Conservation (phyloP, 192 early-diverging fungal genomes). For the Umbelopsis ramanniana region DNA sequence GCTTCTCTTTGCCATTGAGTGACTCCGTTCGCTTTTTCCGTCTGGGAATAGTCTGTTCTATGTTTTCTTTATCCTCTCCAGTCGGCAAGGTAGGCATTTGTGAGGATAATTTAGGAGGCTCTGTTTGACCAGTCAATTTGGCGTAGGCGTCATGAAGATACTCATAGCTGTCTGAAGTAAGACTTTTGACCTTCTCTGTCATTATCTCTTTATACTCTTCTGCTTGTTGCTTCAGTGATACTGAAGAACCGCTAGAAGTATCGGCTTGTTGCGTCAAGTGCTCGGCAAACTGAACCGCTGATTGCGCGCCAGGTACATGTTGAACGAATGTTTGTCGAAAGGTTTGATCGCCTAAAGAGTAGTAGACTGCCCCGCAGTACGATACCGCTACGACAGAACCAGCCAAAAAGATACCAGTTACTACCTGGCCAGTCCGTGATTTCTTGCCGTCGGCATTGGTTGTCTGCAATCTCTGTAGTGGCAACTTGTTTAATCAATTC, state of each 20-base stretch:
- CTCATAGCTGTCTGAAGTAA: slow-evolving; percentile 39
- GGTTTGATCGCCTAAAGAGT: slow-evolving; percentile 51
- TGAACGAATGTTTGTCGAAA: slow-evolving; percentile 66
- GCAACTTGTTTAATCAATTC: not conserved
- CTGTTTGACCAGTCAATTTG: slow-evolving; percentile 35
- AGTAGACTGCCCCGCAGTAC: slow-evolving; percentile 56
- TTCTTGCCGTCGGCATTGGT: not conserved
- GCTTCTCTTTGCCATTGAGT: not conserved
- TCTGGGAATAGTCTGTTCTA: not conserved
- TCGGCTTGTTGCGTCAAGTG: slow-evolving; percentile 44
- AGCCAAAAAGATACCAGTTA: not conserved
- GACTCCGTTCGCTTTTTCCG: not conserved
- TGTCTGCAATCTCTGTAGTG: not conserved
- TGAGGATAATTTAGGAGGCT: slow-evolving; percentile 13
- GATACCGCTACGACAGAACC: not conserved
- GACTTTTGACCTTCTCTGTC: slow-evolving; percentile 21
- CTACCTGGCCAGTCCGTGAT: not conserved
- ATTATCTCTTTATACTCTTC: slow-evolving; percentile 41
- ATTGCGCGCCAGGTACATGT: slow-evolving; percentile 63
- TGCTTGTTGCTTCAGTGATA: slow-evolving; percentile 32
- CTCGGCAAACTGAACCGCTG: slow-evolving; percentile 54
- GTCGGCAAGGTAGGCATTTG: not conserved
- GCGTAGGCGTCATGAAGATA: slow-evolving; percentile 29
- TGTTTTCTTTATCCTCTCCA: not conserved
- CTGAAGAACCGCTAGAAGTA: slow-evolving; percentile 6